Evolutionary conservation across 495 filamentous ascomycete species (phyloP), one percentile per base, ranked within the genome.

Genomic region (Aspergillus sclerotioniger): DNA sequence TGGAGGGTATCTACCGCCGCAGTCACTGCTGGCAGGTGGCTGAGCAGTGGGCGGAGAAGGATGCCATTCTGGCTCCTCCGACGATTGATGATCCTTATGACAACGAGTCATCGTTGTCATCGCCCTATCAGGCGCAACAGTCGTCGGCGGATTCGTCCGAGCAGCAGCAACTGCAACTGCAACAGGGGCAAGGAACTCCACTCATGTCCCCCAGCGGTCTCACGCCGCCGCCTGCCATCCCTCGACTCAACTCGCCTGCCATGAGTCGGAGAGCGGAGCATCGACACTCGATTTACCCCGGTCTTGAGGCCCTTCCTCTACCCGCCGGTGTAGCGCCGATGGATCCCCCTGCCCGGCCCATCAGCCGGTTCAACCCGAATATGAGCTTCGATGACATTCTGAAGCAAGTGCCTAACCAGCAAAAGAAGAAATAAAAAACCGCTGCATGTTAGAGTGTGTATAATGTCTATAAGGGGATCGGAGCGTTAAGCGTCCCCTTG

Each of bases 21-120:
- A 90, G 86, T 61, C 94, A 98, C 71, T 96, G 92, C 75, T 98
- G 94, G 94, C 71, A 86, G 51, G 82, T 87, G 44, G 92, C 90
- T 13, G 86, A 89, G 68, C 81, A 85, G 54, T 96, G 90, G 91
- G 80, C 71, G 33, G 76, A 78, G 50, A 69, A 67, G 19, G 75
- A 73, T 39, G 61, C 64, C 25, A 63, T 78, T 15, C 58, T 76
- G 19, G 74, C 66, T 6, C 71, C 74, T 3, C 71, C 75, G 0
- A 65, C 68, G 48, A 59, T 72, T 3, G 75, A 77, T 16, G 76
- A 79, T 54, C 67, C 67, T 8, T 72, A 73, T 44, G 76, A 76
- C 33, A 71, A 74, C 28, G 75, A 75, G 29, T 76, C 76, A 7
- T 78, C 76, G 28, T 59, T 78, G 28, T 77, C 76, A 2, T 77